Evolutionary conservation across 192 early-diverging fungal species (phyloP).

Genomic region (Entophlyctis luteolus): DNA sequence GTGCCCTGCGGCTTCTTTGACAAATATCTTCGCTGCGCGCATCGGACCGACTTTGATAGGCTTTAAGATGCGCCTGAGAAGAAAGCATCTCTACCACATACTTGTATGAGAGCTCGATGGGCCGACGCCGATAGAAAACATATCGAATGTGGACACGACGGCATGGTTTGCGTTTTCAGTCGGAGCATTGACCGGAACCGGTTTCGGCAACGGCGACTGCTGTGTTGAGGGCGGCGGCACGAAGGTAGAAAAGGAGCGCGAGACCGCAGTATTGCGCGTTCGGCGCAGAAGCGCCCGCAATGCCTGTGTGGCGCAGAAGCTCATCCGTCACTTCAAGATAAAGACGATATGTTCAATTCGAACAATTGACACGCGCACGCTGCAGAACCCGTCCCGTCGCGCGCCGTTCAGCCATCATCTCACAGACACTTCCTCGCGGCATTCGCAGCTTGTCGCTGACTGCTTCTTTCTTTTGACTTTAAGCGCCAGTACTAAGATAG

Average conservation of each 20-base stretch:
- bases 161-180: slow-evolving; percentile 54
- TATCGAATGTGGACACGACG: slow-evolving; percentile 88
- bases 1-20: slow-evolving; percentile 74
- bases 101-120: slow-evolving; percentile 71
- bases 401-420: background rate
- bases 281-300: background rate
- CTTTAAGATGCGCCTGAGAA: background rate
- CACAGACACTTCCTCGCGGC: slow-evolving; percentile 7
- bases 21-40: slow-evolving; percentile 93
- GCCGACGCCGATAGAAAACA: slow-evolving; percentile 93
- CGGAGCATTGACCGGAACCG: background rate
- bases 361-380: too few species aligned
- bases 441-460: too few species aligned
- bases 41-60: slow-evolving; percentile 79
- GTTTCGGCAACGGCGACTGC: background rate
- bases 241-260: background rate
- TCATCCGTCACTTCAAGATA: background rate
- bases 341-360: too few species aligned
- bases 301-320: background rate
- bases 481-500: too few species aligned
- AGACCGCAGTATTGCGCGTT: background rate
- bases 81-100: slow-evolving; percentile 3
- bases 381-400: too few species aligned
- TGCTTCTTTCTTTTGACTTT: too few species aligned
- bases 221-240: background rate